Conservation (phyloP, 441 rosid genomes). For the Syzygium malaccense region DNA sequence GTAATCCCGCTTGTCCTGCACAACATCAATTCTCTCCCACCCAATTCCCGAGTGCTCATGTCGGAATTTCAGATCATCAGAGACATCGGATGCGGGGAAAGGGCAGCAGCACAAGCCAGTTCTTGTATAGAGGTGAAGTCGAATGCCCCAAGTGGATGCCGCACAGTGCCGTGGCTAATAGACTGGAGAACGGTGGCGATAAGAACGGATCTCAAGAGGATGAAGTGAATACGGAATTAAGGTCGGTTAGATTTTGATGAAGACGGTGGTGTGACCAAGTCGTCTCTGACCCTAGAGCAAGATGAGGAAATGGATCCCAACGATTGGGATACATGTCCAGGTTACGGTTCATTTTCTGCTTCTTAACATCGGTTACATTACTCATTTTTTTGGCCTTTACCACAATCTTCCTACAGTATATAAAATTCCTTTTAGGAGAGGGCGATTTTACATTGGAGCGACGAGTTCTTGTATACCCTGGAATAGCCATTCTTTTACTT, state of each 20-base stretch:
- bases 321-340: constrained; percentile 3
- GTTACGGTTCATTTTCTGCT: background rate
- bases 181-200: background rate
- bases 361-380: background rate
- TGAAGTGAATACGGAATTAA: background rate
- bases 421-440: background rate
- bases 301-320: constrained; percentile 15
- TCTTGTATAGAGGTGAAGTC: background rate
- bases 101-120: background rate
- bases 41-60: constrained; percentile 13
- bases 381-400: background rate
- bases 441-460: background rate
- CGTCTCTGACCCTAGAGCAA: constrained; percentile 3
- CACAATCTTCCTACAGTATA: background rate
- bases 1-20: background rate
- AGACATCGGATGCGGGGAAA: background rate
- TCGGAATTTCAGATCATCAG: background rate
- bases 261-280: background rate
- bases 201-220: constrained; percentile 6
- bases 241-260: background rate
- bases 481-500: background rate
- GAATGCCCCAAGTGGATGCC: constrained; percentile 12
- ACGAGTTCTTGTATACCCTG: background rate
- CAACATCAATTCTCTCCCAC: background rate
- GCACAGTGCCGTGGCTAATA: background rate